Conservation (phyloP, 805 yeast species). For the Candida ortonii region DNA sequence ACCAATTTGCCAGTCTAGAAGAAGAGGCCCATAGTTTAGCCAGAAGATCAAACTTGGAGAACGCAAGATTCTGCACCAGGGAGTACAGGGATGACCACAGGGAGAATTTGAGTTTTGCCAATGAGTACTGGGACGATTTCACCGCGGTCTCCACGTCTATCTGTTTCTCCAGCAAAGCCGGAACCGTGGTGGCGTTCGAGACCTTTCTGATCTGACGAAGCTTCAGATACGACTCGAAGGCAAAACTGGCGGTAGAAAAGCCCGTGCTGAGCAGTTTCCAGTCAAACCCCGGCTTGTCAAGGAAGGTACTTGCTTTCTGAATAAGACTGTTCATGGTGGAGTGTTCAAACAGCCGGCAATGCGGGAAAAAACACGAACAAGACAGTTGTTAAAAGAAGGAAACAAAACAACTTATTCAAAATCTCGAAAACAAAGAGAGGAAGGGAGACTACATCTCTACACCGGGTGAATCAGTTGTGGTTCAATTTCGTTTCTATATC, state of each 20-base stretch:
- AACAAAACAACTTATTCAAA: too few species aligned
- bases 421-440: too few species aligned
- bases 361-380: too few species aligned
- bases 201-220: slow-evolving; percentile 70
- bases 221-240: slow-evolving; percentile 70
- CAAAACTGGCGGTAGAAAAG: slow-evolving; percentile 69
- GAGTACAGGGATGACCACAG: slow-evolving; percentile 51
- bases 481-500: slow-evolving; percentile 14
- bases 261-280: slow-evolving; percentile 80
- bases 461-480: too few species aligned
- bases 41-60: slow-evolving; percentile 58
- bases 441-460: too few species aligned
- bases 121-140: slow-evolving; percentile 74
- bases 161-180: slow-evolving; percentile 64
- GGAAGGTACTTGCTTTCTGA: slow-evolving; percentile 42
- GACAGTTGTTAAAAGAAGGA: too few species aligned
- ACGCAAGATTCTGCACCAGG: slow-evolving; percentile 53
- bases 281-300: slow-evolving; percentile 67
- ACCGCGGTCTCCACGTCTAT: slow-evolving; percentile 70
- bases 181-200: slow-evolving; percentile 54
- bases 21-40: slow-evolving; percentile 61
- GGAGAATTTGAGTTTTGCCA: slow-evolving; percentile 73
- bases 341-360: too few species aligned
- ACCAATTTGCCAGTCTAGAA: slow-evolving; percentile 34
- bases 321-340: slow-evolving; percentile 26